Conservation (phyloP, 108 stramenopile species). For the Parietichytrium sp. region DNA sequence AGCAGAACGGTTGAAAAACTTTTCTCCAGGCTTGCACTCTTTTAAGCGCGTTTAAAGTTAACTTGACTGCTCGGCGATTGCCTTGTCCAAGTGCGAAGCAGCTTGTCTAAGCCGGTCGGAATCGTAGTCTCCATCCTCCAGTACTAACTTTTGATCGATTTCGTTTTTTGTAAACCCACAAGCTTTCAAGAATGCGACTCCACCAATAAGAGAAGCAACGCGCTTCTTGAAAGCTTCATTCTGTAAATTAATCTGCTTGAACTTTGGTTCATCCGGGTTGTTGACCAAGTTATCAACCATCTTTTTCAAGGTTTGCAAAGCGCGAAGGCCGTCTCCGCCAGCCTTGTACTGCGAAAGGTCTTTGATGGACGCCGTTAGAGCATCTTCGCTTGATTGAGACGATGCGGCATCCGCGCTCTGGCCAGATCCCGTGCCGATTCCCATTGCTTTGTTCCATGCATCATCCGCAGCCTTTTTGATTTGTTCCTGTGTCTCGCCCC, state of each 20-base stretch:
- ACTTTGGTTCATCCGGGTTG: constrained; percentile 56
- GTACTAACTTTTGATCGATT: constrained; percentile 33
- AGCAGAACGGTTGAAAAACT: too few species aligned
- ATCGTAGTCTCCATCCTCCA: background rate
- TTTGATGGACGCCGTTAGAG: constrained; percentile 48
- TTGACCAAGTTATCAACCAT: constrained; percentile 53
- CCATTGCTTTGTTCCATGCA: background rate
- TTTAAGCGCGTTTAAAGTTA: too few species aligned
- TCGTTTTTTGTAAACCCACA: constrained; percentile 46
- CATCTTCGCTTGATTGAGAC: constrained; percentile 26
- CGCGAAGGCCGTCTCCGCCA: constrained; percentile 55
- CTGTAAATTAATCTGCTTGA: constrained; percentile 55
- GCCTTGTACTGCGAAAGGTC: constrained; percentile 49
- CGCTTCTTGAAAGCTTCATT: constrained; percentile 59
- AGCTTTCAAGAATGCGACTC: constrained; percentile 40
- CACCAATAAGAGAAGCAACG: constrained; percentile 45
- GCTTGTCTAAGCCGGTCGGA: background rate
- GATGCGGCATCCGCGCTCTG: background rate
- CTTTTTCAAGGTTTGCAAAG: constrained; percentile 51
- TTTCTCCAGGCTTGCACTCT: too few species aligned
- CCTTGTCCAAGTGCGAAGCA: background rate
- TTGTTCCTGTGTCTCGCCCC: constrained; percentile 31
- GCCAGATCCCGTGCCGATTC: background rate
- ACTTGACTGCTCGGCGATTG: background rate
- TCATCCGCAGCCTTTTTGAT: background rate